phyloP scores from a whole-genome alignment of 306 rosid species.

The Pterocarpus macrocarpus region DNA sequence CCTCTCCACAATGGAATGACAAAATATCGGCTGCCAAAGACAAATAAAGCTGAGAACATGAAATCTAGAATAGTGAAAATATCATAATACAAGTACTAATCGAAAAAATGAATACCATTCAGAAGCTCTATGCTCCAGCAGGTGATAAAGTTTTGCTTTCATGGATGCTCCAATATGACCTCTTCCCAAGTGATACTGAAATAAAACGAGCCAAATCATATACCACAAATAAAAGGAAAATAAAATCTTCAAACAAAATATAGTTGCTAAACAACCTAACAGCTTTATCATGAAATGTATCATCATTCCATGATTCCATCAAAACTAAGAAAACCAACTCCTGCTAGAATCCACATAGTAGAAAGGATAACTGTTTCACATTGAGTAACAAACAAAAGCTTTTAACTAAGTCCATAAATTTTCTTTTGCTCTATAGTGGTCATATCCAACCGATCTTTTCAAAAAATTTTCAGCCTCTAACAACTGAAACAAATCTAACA shows the following conservation, averaged over 20 bases:
- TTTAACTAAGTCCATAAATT: background rate
- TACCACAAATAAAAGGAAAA: background rate
- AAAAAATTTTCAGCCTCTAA: background rate
- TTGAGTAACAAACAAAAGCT: constrained; percentile 17
- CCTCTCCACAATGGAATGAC: constrained; percentile 94
- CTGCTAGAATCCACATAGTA: background rate
- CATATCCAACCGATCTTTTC: constrained; percentile 11
- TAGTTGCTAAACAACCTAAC: background rate
- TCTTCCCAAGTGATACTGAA: constrained; percentile 94
- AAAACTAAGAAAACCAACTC: background rate
- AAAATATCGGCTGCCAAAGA: constrained; percentile 77
- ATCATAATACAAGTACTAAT: background rate
- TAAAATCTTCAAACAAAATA: background rate
- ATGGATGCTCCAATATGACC: constrained; percentile 85
- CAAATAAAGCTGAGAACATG: constrained; percentile 34
- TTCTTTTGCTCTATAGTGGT: background rate
- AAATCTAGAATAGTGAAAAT: constrained; percentile 35
- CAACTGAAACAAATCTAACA: constrained; percentile 28
- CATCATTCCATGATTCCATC: constrained; percentile 16
- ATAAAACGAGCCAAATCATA: constrained; percentile 38
- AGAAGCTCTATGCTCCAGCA: constrained; percentile 84
- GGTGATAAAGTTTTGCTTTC: constrained; percentile 80
- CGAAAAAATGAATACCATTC: constrained; percentile 67
- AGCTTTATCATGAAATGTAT: background rate
- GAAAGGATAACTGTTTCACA: background rate